Evolutionary conservation across 139 green algal genomes (phyloP).

Genomic region (Chlamydomonas eustigma): DNA sequence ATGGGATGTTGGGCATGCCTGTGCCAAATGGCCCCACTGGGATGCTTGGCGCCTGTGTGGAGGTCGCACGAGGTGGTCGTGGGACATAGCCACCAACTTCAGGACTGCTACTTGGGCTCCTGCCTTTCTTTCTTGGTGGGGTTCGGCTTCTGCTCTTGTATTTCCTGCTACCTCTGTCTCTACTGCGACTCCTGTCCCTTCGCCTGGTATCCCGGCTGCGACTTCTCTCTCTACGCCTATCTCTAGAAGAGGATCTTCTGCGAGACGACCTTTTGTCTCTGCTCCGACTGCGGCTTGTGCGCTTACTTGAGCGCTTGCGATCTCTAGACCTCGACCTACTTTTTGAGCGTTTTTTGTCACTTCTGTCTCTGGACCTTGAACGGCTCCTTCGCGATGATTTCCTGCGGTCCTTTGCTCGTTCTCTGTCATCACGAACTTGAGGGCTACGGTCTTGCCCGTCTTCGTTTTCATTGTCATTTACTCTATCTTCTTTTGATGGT

Average conservation of each 20-base stretch:
- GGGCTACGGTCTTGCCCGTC: background rate
- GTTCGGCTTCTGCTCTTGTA: background rate
- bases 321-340: conserved; percentile 2
- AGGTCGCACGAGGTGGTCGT: background rate
- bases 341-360: background rate
- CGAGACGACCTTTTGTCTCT: background rate
- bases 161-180: background rate
- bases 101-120: conserved; percentile 2
- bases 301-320: background rate
- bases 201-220: background rate
- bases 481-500: too few species aligned
- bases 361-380: background rate
- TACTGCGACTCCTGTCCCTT: background rate
- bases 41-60: too few species aligned
- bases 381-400: background rate
- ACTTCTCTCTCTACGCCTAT: background rate
- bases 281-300: background rate
- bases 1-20: background rate
- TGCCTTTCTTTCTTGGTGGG: background rate
- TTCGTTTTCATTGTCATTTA: background rate
- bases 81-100: conserved; percentile 8
- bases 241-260: conserved; percentile 2
- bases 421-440: background rate
- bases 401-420: background rate
- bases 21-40: background rate